Conservation (phyloP, 1,284 basidiomycete species). For the Microbotryum violaceum region DNA sequence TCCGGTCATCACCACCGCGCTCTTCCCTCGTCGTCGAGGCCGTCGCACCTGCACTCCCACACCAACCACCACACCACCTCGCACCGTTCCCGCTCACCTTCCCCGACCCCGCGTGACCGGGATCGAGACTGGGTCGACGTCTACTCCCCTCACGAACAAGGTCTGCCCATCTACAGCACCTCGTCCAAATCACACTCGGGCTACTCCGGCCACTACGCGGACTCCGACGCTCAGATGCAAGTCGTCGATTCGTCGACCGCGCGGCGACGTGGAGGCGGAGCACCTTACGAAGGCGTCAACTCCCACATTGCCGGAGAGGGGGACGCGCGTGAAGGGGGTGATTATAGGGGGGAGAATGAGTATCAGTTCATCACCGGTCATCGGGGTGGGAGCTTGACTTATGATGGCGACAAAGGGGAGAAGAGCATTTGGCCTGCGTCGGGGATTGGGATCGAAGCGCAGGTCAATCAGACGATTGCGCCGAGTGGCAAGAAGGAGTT, state of each 20-base stretch:
- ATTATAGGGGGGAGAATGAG: neutral
- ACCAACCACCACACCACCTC: too few species aligned
- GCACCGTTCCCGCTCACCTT: too few species aligned
- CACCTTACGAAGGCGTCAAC: neutral
- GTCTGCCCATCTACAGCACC: conserved; percentile 26
- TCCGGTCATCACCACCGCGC: too few species aligned
- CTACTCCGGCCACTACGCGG: neutral
- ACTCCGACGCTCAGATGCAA: conserved; percentile 2
- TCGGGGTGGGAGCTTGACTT: neutral
- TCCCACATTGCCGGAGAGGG: neutral
- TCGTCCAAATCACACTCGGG: neutral
- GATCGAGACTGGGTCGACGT: conserved; percentile 5
- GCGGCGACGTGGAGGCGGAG: conserved; percentile 7
- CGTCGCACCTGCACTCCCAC: too few species aligned
- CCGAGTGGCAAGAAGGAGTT: conserved; percentile 17
- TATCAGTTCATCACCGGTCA: neutral
- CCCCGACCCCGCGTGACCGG: too few species aligned
- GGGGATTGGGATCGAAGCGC: conserved; percentile 29
- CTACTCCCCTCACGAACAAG: conserved; percentile 20
- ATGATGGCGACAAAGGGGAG: conserved; percentile 1
- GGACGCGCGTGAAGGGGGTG: too few species aligned
- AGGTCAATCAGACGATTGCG: conserved; percentile 15
- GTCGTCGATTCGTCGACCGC: conserved; percentile 25
- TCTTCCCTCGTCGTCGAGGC: too few species aligned
- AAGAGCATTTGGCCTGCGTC: conserved; percentile 21